phyloP scores from a whole-genome alignment of 2,329 filamentous ascomycete species.

The Grosmannia serpens region DNA sequence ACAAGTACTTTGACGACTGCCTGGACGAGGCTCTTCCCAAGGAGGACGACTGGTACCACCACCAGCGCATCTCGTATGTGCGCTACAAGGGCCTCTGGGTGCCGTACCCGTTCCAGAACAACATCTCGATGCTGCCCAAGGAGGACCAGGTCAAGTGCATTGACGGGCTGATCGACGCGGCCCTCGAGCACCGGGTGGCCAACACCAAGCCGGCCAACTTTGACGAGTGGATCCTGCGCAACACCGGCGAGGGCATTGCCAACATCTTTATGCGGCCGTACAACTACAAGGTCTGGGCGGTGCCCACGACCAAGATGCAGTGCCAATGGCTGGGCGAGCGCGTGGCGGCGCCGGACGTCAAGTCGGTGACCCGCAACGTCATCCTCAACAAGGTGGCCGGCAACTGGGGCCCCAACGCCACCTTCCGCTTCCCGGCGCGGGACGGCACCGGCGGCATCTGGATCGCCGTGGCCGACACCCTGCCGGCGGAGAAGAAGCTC shows the following conservation, averaged over 20 bases:
- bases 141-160: conserved; percentile 93
- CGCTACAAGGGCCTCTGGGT: conserved; percentile 96
- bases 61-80: conserved; percentile 98
- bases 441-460: conserved; percentile 98
- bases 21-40: conserved; percentile 93
- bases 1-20: conserved; percentile 99
- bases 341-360: conserved; percentile 92
- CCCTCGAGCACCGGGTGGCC: conserved; percentile 73
- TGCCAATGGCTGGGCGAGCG: conserved; percentile 97
- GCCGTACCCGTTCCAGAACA: conserved; percentile 99
- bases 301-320: conserved; percentile 99
- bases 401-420: conserved; percentile 96
- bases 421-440: conserved; percentile 92
- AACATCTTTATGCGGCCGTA: conserved; percentile 98
- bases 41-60: conserved; percentile 89
- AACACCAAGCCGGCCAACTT: conserved; percentile 93
- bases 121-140: conserved; percentile 96
- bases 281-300: conserved; percentile 99
- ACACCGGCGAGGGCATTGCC: conserved; percentile 79
- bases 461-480: conserved; percentile 89
- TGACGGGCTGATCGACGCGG: conserved; percentile 91
- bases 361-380: conserved; percentile 85
- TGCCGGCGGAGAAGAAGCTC: conserved; percentile 82
- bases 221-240: conserved; percentile 95
- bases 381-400: conserved; percentile 93